Percentiles rank a stretch among this genome's conserved stretches.
phyloP scores from a whole-genome alignment of 2,329 filamentous ascomycete species.

The Gnomoniopsis smithogilvyi region DNA sequence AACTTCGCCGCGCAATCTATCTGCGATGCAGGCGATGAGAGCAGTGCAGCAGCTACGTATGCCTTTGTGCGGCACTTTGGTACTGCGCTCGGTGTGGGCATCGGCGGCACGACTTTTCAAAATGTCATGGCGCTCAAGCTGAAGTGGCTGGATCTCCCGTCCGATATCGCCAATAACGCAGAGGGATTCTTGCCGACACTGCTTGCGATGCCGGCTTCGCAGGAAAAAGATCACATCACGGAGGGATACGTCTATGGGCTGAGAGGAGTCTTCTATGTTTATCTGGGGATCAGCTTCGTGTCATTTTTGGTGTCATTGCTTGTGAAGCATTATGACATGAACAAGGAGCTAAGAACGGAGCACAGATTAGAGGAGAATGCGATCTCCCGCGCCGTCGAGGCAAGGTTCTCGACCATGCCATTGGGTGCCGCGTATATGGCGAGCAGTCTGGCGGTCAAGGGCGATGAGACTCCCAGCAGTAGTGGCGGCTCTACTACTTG shows the following conservation, averaged over 20 bases:
- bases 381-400: constrained; percentile 11
- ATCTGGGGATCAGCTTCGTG: constrained; percentile 46
- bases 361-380: constrained; percentile 39
- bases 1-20: constrained; percentile 37
- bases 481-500: not conserved
- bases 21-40: constrained; percentile 33
- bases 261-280: constrained; percentile 50
- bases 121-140: constrained; percentile 36
- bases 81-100: constrained; percentile 38
- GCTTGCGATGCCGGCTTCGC: constrained; percentile 19
- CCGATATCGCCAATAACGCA: constrained; percentile 27
- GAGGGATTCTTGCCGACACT: constrained; percentile 25
- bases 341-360: constrained; percentile 43
- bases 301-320: constrained; percentile 49
- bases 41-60: constrained; percentile 37
- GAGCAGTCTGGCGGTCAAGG: not conserved
- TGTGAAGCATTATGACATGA: constrained; percentile 47
- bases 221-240: constrained; percentile 11
- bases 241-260: constrained; percentile 50
- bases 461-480: not conserved
- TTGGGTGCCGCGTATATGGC: not conserved
- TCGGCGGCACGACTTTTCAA: constrained; percentile 39
- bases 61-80: constrained; percentile 38
- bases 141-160: constrained; percentile 25
- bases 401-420: constrained; percentile 2